Evolutionary conservation across 2,329 filamentous ascomycete species (phyloP), one percentile per base, ranked within the genome.

Genomic region (Fusarium fujikuroi): DNA sequence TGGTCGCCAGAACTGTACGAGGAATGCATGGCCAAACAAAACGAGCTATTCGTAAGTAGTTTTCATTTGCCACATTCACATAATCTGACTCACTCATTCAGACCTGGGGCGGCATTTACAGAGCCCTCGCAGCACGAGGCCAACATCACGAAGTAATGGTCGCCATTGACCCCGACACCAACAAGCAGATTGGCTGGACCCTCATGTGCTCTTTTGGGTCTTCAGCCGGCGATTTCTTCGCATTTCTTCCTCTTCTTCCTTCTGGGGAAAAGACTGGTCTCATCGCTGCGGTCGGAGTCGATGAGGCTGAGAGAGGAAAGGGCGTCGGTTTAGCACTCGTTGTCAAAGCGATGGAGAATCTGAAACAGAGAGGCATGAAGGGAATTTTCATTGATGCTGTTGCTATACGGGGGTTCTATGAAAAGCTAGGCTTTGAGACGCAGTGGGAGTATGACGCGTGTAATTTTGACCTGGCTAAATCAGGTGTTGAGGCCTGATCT

Each of bases 121-220:
- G 74, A 49, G 39, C 42, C 9, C 44, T 77, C 12, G 76, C 76
- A 14, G 58, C 58, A 2, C 60, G 57, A 2, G 53, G 54, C 3
- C 72, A 78, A 19, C 64, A 76, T 5, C 54, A 75, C 3, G 64
- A 78, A 60, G 72, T 69, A 0, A 43, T 78, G 50, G 76, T 78
- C 5, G 76, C 76, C 8, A 72, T 77, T 3, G 74, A 78, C 4
- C 66, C 76, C 0, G 74, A 77, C 1, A 78, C 72, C 2, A 75
- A 77, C 2, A 65, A 63, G 16, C 76, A 78, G 25, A 67, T 78
- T 12, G 76, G 76, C 19, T 78, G 76, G 76, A 76, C 76, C 0
- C 56, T 77, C 1, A 78, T 78, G 75, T 76, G 69, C 44, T 76
- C 75, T 2, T 60, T 50, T 8, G 52, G 52, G 0, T 32, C 72